A percentile compares a stretch with the other conserved stretches of the same genome.
These are phyloP conservation scores for Ceratocystis cacaofunesta DNA, from an alignment of 2,329 filamentous ascomycete species.

Conservation along the genomic window DNA sequence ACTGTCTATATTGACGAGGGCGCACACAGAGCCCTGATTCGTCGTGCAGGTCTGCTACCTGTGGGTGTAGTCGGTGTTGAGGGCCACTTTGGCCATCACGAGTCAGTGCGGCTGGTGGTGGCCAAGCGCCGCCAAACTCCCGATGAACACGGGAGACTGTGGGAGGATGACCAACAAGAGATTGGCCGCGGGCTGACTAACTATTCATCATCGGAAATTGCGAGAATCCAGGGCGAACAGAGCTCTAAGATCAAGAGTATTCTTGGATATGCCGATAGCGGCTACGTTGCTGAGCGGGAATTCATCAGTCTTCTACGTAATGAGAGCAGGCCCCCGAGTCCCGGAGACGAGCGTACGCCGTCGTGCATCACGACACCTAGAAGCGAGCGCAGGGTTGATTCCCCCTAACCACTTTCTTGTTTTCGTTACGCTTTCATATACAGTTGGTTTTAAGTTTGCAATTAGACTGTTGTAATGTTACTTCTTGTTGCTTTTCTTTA, in stretches of 20 bases:
- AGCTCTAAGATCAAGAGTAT: slow-evolving; percentile 67
- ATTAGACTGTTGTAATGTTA: background rate
- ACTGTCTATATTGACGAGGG: slow-evolving; percentile 88
- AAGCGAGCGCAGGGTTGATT: background rate
- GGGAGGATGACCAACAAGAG: slow-evolving; percentile 45
- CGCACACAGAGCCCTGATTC: slow-evolving; percentile 61
- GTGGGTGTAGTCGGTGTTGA: slow-evolving; percentile 85
- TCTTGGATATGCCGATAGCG: slow-evolving; percentile 83
- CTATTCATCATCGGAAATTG: slow-evolving; percentile 75
- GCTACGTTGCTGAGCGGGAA: slow-evolving; percentile 81
- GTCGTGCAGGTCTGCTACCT: slow-evolving; percentile 76
- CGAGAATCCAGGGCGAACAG: slow-evolving; percentile 66
- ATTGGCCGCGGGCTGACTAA: slow-evolving; percentile 85
- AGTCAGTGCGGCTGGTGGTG: slow-evolving; percentile 75
- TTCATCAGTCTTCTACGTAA: slow-evolving; percentile 62
- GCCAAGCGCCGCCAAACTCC: slow-evolving; percentile 43
- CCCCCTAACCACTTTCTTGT: background rate
- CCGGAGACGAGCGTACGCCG: slow-evolving; percentile 4
- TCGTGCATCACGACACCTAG: background rate
- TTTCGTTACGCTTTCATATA: background rate
- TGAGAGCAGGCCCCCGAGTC: slow-evolving; percentile 34
- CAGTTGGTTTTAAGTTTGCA: background rate
- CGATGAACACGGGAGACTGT: slow-evolving; percentile 30
- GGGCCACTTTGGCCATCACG: slow-evolving; percentile 78
- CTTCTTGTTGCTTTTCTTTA: background rate